Evolutionary conservation across 1,139 yeast genomes (phyloP).

Genomic region (Pichia inconspicua): DNA sequence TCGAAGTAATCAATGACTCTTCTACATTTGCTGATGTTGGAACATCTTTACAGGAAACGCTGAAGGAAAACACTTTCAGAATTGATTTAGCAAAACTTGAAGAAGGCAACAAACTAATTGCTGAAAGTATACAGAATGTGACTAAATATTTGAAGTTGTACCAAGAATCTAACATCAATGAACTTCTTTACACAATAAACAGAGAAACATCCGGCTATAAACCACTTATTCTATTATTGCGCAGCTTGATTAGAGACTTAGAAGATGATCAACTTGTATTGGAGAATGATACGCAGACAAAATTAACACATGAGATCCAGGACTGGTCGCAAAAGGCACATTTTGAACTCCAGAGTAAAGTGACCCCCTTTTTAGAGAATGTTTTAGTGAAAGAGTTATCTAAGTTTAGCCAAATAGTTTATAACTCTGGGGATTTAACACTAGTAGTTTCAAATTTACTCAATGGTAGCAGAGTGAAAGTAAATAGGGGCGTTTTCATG

Average conservation of each 20-base stretch:
- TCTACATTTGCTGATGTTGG: conserved; percentile 13
- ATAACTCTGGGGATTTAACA: conserved; percentile 27
- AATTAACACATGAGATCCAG: conserved; percentile 19
- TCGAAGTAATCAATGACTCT: conserved; percentile 15
- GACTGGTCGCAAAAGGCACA: conserved; percentile 28
- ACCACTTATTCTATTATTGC: conserved; percentile 20
- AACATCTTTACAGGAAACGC: conserved; percentile 4
- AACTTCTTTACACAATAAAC: conserved; percentile 21
- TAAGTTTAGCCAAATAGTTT: conserved; percentile 22
- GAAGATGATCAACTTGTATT: conserved; percentile 3
- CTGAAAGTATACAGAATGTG: conserved; percentile 21
- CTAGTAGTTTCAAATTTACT: conserved; percentile 23
- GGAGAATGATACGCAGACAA: conserved; percentile 5
- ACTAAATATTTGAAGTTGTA: conserved; percentile 21
- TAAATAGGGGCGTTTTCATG: conserved; percentile 19
- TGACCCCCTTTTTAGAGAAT: conserved; percentile 24
- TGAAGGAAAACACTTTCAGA: conserved; percentile 11
- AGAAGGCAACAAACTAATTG: conserved; percentile 23
- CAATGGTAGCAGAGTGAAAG: conserved; percentile 19
- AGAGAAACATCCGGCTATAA: conserved; percentile 25
- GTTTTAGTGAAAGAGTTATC: conserved; percentile 21
- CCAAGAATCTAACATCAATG: conserved; percentile 23
- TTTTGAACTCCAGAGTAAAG: conserved; percentile 26
- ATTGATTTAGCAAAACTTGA: conserved; percentile 23
- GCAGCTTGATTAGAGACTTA: conserved; percentile 22